phyloP scores from a whole-genome alignment of 257 asterid species.

The Solanum etuberosum region DNA sequence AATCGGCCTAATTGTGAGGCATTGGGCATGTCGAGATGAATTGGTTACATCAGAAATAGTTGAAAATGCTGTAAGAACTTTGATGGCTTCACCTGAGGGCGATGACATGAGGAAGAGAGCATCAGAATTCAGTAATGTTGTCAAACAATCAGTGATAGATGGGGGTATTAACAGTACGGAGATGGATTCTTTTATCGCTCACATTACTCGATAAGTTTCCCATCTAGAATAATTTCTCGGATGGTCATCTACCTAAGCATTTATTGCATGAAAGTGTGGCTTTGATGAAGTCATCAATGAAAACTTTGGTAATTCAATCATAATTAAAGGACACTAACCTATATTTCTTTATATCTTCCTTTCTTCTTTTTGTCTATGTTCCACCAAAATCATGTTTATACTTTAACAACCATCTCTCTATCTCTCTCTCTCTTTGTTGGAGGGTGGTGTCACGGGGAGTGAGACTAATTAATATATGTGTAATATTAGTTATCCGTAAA shows the following conservation, averaged over 20 bases:
- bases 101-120: slow-evolving; percentile 16
- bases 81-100: slow-evolving; percentile 17
- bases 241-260: not conserved
- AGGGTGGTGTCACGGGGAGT: not conserved
- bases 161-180: not conserved
- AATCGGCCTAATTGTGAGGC: slow-evolving; percentile 26
- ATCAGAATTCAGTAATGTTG: not conserved
- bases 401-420: not conserved
- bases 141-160: not conserved
- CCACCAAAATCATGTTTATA: not conserved
- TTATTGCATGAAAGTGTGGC: too few relatives aligned
- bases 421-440: not conserved
- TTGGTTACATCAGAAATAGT: slow-evolving; percentile 19
- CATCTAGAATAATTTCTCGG: not conserved
- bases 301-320: not conserved
- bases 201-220: not conserved
- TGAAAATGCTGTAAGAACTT: slow-evolving; percentile 21
- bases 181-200: not conserved
- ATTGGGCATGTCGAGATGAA: slow-evolving; percentile 6
- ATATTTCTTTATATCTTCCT: not conserved
- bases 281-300: not conserved
- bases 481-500: not conserved
- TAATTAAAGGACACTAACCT: not conserved
- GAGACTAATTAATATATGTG: not conserved
- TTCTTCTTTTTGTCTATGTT: not conserved